Evolutionary conservation across 768 basidiomycete species (phyloP), one percentile per base, ranked within the genome.

Genomic region (Lentinula edodes): DNA sequence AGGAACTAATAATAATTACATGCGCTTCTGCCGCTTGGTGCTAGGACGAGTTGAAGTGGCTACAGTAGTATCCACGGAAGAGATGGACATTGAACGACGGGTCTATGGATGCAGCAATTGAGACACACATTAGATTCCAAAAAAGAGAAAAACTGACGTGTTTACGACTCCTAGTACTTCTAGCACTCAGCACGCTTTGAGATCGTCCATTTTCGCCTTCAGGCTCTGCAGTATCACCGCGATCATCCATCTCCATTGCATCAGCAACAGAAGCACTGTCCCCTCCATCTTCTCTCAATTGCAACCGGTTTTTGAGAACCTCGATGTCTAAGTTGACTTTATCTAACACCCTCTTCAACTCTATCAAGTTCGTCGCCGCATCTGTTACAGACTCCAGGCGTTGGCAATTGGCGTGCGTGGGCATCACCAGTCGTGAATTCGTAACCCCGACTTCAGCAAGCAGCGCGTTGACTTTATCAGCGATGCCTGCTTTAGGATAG

Each of bases 311-410:
- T 68, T 83, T 87, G 63, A 89, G 67, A 2, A 91, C 82, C 61
- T 86, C 75, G 38, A 94, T 87, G 66, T 98, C 96, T 68, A 90
- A 88, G 18, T 96, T 93, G 3, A 89, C 82, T 70, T 88, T 85
- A 71, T 98, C 96, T 43, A 92, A 83, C 12, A 86, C 76, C 66
- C 91, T 88, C 80, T 98, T 98, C 65, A 86, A 88, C 68, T 98
- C 93, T n/a, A 96, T 81, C 68, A 98, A 74, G 12, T 83, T 78
- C 4, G 81, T 81, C 0, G 91, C 84, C 3, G 89, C 85, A 5
- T 88, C 86, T 50, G 95, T 68, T 15, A 98, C 73, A 13, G 79
- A 76, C 63, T 97, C 94, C 18, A 95, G 78, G 66, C 83, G 84
- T 57, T 82, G 78, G 58, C 88, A 79, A 65, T 94, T 97, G 28